phyloP scores from a whole-genome alignment of 1,284 basidiomycete species.

The Ganoderma lingzhi region DNA sequence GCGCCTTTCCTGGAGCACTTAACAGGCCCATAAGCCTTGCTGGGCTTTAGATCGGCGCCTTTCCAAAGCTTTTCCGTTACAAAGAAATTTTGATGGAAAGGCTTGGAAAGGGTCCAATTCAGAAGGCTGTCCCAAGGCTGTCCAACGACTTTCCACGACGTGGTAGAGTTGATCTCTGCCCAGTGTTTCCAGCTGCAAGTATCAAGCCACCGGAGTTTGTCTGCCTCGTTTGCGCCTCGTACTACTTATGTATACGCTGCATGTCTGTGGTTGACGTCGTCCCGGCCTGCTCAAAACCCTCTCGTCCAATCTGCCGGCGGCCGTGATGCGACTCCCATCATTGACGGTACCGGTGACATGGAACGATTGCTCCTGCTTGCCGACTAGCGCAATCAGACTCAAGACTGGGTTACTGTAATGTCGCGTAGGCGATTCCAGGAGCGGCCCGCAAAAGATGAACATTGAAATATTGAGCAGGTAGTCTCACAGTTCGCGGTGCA shows the following conservation, averaged over 20 bases:
- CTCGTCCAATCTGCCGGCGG: not conserved
- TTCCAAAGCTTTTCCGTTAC: no score
- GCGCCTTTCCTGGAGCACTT: no score
- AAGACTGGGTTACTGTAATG: not conserved
- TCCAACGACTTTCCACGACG: no score
- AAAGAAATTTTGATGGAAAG: no score
- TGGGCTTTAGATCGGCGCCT: no score
- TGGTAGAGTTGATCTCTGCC: no score
- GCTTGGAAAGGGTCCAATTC: no score
- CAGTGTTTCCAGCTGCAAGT: not conserved
- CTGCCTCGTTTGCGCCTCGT: not conserved
- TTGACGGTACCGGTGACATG: not conserved
- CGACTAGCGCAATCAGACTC: not conserved
- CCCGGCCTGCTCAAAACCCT: not conserved
- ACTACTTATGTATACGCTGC: not conserved
- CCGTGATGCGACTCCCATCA: not conserved
- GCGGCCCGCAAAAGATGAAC: not conserved
- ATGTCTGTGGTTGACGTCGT: not conserved
- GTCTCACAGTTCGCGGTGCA: not conserved
- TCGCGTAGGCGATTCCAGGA: not conserved
- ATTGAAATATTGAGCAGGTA: not conserved
- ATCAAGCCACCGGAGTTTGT: not conserved
- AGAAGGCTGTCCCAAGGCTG: no score
- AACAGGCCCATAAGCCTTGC: no score
- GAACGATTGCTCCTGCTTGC: not conserved